Evolutionary conservation across 345 rosid genomes (phyloP).

Genomic region (Gossypium turneri): DNA sequence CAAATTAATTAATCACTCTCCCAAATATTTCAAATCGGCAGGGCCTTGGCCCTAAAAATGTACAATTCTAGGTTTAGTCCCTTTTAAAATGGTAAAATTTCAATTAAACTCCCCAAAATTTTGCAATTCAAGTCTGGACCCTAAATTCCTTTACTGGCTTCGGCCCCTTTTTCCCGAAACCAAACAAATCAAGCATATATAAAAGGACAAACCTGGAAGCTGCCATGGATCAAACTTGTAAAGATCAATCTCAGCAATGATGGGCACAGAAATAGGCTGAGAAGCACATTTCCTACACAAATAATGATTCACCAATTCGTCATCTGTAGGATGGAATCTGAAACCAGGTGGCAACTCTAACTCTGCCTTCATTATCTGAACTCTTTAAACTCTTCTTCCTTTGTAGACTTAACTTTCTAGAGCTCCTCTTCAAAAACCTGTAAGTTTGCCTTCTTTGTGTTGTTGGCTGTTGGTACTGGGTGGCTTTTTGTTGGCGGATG

Average conservation of each 20-base stretch:
- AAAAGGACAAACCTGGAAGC: slow-evolving; percentile 63
- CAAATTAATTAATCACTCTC: slow-evolving; percentile 5
- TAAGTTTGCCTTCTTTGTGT: not conserved
- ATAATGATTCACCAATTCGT: slow-evolving; percentile 77
- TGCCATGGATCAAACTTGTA: slow-evolving; percentile 90
- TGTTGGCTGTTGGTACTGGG: not conserved
- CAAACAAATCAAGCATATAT: not conserved
- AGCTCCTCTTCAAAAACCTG: not conserved
- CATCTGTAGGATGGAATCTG: slow-evolving; percentile 95
- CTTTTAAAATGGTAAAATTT: too few species aligned
- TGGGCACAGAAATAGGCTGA: slow-evolving; percentile 52
- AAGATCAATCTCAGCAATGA: slow-evolving; percentile 78
- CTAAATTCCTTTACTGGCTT: too few species aligned
- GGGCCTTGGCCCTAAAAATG: too few species aligned
- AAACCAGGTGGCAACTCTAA: slow-evolving; percentile 78
- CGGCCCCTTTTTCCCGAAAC: not conserved
- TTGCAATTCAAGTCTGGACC: too few species aligned
- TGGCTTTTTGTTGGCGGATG: not conserved
- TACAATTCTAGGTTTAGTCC: too few species aligned
- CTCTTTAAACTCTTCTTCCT: not conserved
- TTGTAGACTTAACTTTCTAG: not conserved
- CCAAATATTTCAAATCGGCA: not conserved
- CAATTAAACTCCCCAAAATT: too few species aligned
- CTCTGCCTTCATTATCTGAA: slow-evolving; percentile 36
- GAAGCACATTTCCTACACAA: slow-evolving; percentile 63